Conservation (phyloP, 768 basidiomycete species). For the Dioszegia hungarica region DNA sequence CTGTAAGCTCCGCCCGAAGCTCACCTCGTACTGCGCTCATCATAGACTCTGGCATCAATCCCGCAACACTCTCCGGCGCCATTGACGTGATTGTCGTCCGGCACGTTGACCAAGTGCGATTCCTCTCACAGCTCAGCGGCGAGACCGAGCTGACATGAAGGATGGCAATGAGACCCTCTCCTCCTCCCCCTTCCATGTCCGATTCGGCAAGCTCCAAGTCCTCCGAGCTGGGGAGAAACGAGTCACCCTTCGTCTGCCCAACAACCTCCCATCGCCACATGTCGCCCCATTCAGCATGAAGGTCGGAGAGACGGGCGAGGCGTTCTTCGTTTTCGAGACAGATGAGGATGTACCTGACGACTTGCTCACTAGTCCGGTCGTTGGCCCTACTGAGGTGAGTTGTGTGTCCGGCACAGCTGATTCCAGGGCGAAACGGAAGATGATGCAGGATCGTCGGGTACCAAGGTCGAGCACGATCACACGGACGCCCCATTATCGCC, state of each 20-base stretch:
- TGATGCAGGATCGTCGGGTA: not conserved
- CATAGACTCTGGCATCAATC: conserved; percentile 68
- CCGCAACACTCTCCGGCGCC: conserved; percentile 92
- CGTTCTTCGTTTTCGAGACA: conserved; percentile 97
- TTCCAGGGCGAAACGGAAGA: not conserved
- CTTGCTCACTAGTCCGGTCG: conserved; percentile 86
- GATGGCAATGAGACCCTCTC: conserved; percentile 53
- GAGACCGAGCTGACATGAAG: conserved; percentile 1
- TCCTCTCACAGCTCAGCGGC: not conserved
- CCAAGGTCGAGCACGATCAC: not conserved
- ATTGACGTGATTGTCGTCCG: conserved; percentile 98
- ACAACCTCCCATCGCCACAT: conserved; percentile 51
- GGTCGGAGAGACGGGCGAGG: conserved; percentile 96
- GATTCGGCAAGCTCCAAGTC: conserved; percentile 96
- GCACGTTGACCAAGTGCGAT: conserved; percentile 55
- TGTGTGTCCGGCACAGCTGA: not conserved
- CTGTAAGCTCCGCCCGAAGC: conserved; percentile 30
- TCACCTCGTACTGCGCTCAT: no score
- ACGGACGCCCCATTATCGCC: not conserved
- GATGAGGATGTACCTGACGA: conserved; percentile 89
- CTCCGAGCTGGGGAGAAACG: conserved; percentile 89
- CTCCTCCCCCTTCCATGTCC: conserved; percentile 93
- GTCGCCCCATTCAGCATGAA: conserved; percentile 91
- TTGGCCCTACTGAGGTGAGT: conserved; percentile 50
- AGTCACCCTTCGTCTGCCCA: conserved; percentile 72